Evolutionary conservation across 2,329 filamentous ascomycete genomes (phyloP).

Genomic region (Anisogramma anomala): DNA sequence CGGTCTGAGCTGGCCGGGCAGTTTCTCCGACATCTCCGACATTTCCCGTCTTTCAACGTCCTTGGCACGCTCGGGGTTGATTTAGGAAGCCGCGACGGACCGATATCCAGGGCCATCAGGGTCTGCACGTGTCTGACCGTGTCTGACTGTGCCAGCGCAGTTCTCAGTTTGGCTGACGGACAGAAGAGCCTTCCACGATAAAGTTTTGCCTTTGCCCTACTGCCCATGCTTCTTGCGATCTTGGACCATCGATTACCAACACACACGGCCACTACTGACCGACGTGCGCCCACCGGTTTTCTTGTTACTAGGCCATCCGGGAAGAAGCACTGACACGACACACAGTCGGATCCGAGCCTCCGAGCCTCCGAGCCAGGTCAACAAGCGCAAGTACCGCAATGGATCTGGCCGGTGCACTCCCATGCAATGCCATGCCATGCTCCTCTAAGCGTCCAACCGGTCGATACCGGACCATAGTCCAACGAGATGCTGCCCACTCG

Average conservation of each 20-base stretch:
- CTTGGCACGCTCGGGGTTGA: too few species aligned
- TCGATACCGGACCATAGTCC: background rate
- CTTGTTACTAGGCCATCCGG: too few species aligned
- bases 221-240: too few species aligned
- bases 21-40: too few species aligned
- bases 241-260: too few species aligned
- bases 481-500: background rate
- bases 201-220: too few species aligned
- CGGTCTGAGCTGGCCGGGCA: background rate
- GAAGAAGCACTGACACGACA: too few species aligned
- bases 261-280: too few species aligned
- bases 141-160: too few species aligned
- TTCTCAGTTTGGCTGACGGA: background rate
- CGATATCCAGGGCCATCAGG: constrained; percentile 1
- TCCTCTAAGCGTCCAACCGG: too few species aligned
- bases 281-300: too few species aligned
- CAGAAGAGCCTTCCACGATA: background rate
- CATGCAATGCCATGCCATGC: constrained; percentile 10
- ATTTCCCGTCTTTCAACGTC: background rate
- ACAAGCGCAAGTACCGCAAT: background rate
- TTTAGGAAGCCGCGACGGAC: too few species aligned
- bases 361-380: background rate
- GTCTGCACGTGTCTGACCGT: background rate
- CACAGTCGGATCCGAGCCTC: background rate
- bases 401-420: constrained; percentile 1